Conservation (phyloP, 2,329 filamentous ascomycete species). For the Stemphylium vesicarium region DNA sequence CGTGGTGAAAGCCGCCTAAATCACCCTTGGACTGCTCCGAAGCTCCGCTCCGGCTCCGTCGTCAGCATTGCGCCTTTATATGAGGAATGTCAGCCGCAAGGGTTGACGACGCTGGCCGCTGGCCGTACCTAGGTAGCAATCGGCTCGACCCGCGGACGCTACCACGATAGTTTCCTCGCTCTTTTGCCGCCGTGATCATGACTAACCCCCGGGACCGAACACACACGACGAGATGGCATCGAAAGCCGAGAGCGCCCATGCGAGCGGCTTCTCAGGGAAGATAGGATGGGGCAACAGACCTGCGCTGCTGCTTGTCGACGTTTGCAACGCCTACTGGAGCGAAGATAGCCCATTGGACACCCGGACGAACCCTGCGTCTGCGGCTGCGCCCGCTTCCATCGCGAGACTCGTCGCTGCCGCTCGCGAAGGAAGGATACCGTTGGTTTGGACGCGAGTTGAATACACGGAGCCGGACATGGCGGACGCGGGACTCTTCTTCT, state of each 20-base stretch:
- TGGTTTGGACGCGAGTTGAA: conserved; percentile 55
- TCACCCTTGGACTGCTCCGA: conserved; percentile 23
- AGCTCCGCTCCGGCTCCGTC: conserved; percentile 18
- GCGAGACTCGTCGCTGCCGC: conserved; percentile 51
- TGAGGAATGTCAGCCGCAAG: conserved; percentile 8
- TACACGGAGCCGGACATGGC: conserved; percentile 54
- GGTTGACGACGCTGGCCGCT: conserved; percentile 5
- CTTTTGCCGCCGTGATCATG: conserved; percentile 4
- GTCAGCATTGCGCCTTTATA: conserved; percentile 9
- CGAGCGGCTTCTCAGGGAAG: conserved; percentile 48
- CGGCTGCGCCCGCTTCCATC: conserved; percentile 49
- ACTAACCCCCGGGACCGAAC: conserved; percentile 12
- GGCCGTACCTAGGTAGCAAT: conserved; percentile 10
- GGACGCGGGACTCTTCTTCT: conserved; percentile 55
- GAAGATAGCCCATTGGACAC: conserved; percentile 52
- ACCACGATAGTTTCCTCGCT: conserved; percentile 9
- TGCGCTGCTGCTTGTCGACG: conserved; percentile 55
- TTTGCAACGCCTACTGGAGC: conserved; percentile 57
- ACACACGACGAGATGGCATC: conserved; percentile 26
- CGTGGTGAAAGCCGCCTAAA: conserved; percentile 10
- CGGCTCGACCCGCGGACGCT: conserved; percentile 12
- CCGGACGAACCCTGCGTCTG: conserved; percentile 46
- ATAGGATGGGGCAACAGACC: conserved; percentile 55
- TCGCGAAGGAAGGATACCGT: conserved; percentile 47
- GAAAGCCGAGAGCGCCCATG: conserved; percentile 6